Conservation (phyloP, 2,329 filamentous ascomycete species). For the Diaporthe sp. region DNA sequence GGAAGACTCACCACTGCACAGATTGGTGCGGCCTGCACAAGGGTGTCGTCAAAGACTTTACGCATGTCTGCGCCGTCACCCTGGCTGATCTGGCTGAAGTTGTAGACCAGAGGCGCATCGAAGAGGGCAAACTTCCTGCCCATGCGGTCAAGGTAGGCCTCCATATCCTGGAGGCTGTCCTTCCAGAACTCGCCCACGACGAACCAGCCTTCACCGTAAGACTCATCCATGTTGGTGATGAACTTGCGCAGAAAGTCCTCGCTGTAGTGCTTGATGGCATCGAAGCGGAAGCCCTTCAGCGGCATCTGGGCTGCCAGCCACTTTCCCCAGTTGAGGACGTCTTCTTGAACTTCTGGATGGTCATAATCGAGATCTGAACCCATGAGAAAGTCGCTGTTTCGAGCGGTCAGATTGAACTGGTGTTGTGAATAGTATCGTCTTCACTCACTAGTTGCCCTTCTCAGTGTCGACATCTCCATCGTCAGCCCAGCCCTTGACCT, state of each 20-base stretch:
- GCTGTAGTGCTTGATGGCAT: slow-evolving; percentile 80
- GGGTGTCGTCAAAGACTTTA: slow-evolving; percentile 71
- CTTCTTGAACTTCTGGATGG: slow-evolving; percentile 72
- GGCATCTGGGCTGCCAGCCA: slow-evolving; percentile 75
- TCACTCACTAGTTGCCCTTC: slow-evolving; percentile 70
- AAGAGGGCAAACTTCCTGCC: slow-evolving; percentile 72
- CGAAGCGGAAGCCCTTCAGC: slow-evolving; percentile 76
- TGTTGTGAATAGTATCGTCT: slow-evolving; percentile 46
- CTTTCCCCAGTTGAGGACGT: slow-evolving; percentile 75
- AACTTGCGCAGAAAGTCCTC: slow-evolving; percentile 76
- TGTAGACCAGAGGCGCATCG: slow-evolving; percentile 77
- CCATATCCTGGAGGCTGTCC: slow-evolving; percentile 52
- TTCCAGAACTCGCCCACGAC: slow-evolving; percentile 56
- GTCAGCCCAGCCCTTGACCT: slow-evolving; percentile 73
- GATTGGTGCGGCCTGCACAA: slow-evolving; percentile 60
- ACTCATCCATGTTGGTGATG: slow-evolving; percentile 66
- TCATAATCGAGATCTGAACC: slow-evolving; percentile 78
- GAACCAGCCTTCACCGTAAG: slow-evolving; percentile 53
- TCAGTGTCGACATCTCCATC: slow-evolving; percentile 69
- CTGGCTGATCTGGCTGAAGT: slow-evolving; percentile 72
- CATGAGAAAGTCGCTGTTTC: slow-evolving; percentile 74
- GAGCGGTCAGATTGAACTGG: slow-evolving; percentile 45
- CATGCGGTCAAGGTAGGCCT: slow-evolving; percentile 56
- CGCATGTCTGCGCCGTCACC: slow-evolving; percentile 70
- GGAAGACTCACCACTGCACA: slow-evolving; percentile 49